Evolutionary conservation across 176 grass and related monocot genomes (phyloP).

Genomic region (Sorghum bicolor): DNA sequence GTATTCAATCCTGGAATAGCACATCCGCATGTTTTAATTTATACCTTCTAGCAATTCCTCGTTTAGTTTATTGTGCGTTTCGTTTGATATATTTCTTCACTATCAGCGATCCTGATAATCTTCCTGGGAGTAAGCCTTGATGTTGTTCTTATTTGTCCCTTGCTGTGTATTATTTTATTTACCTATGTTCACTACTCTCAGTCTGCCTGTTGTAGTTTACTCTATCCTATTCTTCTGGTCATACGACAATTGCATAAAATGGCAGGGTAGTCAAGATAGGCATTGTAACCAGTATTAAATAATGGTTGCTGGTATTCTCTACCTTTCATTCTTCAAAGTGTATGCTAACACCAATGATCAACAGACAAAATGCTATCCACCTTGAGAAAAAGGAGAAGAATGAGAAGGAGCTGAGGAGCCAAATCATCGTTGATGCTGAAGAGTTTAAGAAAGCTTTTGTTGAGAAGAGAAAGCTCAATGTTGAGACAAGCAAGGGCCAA

Average conservation of each 20-base stretch:
- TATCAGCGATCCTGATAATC: not conserved
- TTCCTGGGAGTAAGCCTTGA: not conserved
- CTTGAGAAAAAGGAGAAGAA: slow-evolving; percentile 83
- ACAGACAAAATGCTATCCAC: slow-evolving; percentile 74
- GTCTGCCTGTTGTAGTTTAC: not conserved
- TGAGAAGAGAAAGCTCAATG: slow-evolving; percentile 74
- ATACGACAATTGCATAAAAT: not conserved
- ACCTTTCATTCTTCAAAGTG: not conserved
- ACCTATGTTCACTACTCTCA: not conserved
- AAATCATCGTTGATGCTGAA: slow-evolving; percentile 66
- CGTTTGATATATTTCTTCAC: not conserved
- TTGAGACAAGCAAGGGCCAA: slow-evolving; percentile 60
- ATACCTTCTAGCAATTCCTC: not conserved
- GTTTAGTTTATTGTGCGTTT: not conserved
- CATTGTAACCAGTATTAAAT: not conserved
- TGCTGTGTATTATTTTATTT: not conserved
- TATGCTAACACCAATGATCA: slow-evolving; percentile 1
- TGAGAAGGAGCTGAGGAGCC: slow-evolving; percentile 67
- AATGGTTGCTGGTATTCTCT: not conserved
- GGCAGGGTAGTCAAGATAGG: not conserved
- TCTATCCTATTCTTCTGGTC: not conserved
- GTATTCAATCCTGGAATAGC: not conserved
- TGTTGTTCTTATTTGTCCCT: not conserved
- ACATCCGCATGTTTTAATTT: not conserved
- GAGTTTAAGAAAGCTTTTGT: slow-evolving; percentile 69